Conservation (phyloP, 2,329 filamentous ascomycete genomes). For the Sphaceloma murrayae region DNA sequence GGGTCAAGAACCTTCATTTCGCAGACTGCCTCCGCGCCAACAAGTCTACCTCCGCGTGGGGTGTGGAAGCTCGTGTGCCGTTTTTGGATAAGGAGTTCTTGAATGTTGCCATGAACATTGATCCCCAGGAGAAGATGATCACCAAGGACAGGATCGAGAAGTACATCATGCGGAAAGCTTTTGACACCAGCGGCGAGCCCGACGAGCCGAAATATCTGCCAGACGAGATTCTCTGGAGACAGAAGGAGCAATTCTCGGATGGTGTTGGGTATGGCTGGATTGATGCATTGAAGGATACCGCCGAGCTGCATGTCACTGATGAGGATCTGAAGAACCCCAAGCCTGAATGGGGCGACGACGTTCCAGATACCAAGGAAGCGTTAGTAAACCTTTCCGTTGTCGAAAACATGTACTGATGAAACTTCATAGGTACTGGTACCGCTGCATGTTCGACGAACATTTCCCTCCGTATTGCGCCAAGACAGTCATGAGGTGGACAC, state of each 20-base stretch:
- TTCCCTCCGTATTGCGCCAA: conserved; percentile 86
- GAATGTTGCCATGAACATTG: conserved; percentile 83
- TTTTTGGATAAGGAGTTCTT: conserved; percentile 98
- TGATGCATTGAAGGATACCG: conserved; percentile 89
- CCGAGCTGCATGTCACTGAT: conserved; percentile 79
- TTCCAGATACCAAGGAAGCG: conserved; percentile 95
- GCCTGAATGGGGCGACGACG: conserved; percentile 84
- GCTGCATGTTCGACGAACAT: conserved; percentile 96
- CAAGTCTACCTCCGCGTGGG: conserved; percentile 98
- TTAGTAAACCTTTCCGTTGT: conserved; percentile 38
- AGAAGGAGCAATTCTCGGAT: conserved; percentile 99
- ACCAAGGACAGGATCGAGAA: conserved; percentile 85
- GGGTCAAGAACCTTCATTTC: conserved; percentile 92
- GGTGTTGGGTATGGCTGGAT: conserved; percentile 99
- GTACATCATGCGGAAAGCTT: conserved; percentile 95
- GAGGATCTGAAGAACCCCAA: conserved; percentile 99
- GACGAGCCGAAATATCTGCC: conserved; percentile 79
- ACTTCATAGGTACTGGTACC: conserved; percentile 74
- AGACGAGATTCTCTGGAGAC: conserved; percentile 89
- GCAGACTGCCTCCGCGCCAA: conserved; percentile 96
- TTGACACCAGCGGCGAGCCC: conserved; percentile 84
- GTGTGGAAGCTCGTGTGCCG: conserved; percentile 91
- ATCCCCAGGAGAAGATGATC: conserved; percentile 94
- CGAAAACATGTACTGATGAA: conserved; percentile 1
- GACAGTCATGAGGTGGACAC: conserved; percentile 93